A percentile compares a stretch with the other conserved stretches of the same genome.
phyloP scores from a whole-genome alignment of 495 filamentous ascomycete species.

The Podospora anserina region DNA sequence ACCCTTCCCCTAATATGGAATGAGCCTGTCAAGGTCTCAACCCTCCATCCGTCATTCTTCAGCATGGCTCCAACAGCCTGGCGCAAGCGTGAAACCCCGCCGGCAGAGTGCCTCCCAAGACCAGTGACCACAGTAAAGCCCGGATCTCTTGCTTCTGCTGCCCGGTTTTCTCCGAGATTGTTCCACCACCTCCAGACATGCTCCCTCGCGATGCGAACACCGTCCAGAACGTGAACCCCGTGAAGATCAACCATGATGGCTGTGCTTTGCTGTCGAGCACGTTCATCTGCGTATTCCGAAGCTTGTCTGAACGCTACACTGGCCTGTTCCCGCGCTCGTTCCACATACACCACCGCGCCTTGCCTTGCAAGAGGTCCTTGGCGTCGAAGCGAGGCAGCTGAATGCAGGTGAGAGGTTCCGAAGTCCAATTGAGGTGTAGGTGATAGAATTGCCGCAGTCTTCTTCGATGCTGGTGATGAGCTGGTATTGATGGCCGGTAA shows the following conservation, averaged over 20 bases:
- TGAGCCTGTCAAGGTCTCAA: conserved; percentile 64
- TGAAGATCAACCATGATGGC: conserved; percentile 69
- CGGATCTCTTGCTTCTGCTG: conserved; percentile 37
- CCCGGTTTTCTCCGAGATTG: conserved; percentile 50
- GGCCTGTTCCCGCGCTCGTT: conserved; percentile 32
- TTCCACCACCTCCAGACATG: conserved; percentile 78
- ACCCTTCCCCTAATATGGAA: conserved; percentile 60
- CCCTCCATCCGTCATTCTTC: conserved; percentile 74
- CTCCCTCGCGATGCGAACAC: conserved; percentile 66
- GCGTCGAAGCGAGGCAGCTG: conserved; percentile 32
- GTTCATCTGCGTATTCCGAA: conserved; percentile 49
- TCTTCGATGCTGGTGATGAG: neutral
- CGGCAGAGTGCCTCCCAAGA: conserved; percentile 70
- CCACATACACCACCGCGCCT: conserved; percentile 38
- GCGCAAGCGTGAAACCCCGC: conserved; percentile 68
- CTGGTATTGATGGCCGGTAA: neutral
- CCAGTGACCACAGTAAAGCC: conserved; percentile 77
- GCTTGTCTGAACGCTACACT: conserved; percentile 23
- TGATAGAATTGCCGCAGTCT: neutral
- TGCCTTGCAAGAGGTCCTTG: conserved; percentile 42
- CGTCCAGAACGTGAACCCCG: conserved; percentile 76
- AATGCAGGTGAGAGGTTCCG: conserved; percentile 18
- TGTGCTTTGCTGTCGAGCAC: conserved; percentile 60
- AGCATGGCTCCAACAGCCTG: conserved; percentile 79
- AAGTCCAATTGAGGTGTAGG: conserved; percentile 1